Evolutionary conservation across 2,329 filamentous ascomycete species (phyloP), one percentile per base, ranked within the genome.

Genomic region (Emmonsiellopsis sp.): DNA sequence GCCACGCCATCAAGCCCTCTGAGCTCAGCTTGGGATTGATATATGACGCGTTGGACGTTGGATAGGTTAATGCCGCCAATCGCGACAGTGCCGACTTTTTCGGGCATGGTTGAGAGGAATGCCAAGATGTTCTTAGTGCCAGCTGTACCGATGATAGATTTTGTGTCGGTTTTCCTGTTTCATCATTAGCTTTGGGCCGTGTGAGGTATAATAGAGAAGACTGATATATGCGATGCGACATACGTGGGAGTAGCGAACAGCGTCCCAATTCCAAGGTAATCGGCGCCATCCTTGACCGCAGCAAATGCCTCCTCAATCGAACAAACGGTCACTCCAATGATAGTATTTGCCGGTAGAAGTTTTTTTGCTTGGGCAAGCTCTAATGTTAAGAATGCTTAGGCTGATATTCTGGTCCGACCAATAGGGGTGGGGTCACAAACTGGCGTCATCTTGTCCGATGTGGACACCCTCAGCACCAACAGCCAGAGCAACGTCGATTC

Each of bases 391-490:
- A 13, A 20, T 49, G 43, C 55, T 40, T 35, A 38, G 11, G 9
- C 2, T 26, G 37, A 15, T 15, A 38, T 11, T 31, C 9, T 11
- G 20, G 3, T 38, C 16, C 11, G 15, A 10, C 9, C 8, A 26
- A 5, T 37, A 13, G 7, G 34, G 32, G 32, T 11, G 11, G 46
- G 2, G 16, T 13, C 8, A 48, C 78, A 60, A 69, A 87, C 85
- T 77, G 76, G 95, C 85, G 69, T 97, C 92, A 78, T 96, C 91
- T 73, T 97, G 92, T 6, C 93, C 93, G 49, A 97, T 81, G 68
- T 97, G 93, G 7, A 95, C 89, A 45, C 93, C 93, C 73, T 96
- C 92, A 54, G 88, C 93, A 10, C 84, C 87, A 43, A 91, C 80
- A 11, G 89, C 90, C 15, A 89, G 78, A 7, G 90, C 91, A 30